Evolutionary conservation across 2,329 filamentous ascomycete species (phyloP).

Genomic region (Colletotrichum siamense): DNA sequence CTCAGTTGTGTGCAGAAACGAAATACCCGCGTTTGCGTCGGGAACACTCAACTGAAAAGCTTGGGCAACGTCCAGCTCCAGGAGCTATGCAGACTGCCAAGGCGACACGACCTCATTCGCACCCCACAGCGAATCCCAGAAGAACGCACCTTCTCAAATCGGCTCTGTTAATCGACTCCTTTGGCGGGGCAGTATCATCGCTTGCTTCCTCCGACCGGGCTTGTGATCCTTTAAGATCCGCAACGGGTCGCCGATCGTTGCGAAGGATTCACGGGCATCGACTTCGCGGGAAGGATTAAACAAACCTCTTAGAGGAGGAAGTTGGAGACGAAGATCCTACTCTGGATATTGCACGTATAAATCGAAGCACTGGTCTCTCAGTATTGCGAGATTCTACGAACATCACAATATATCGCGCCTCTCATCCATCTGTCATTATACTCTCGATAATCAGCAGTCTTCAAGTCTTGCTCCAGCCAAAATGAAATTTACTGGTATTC

Average conservation of each 20-base stretch:
- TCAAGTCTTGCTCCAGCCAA: not conserved
- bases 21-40: not conserved
- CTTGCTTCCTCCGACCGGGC: not conserved
- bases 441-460: not conserved
- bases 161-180: not conserved
- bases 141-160: not conserved
- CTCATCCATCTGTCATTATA: fast-evolving
- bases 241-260: not conserved
- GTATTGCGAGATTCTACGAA: not conserved
- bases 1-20: not conserved
- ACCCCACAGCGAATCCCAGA: not conserved
- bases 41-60: not conserved
- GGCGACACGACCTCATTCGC: not conserved
- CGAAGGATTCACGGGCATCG: not conserved
- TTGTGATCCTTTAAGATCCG: not conserved
- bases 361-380: fast-evolving
- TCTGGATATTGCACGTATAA: fast-evolving
- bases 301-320: not conserved
- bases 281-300: fast-evolving
- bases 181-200: not conserved
- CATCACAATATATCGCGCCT: not conserved
- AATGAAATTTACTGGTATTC: not conserved
- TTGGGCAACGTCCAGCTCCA: not conserved
- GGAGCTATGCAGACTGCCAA: not conserved
- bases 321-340: fast-evolving